A percentile compares a stretch with the other conserved stretches of the same genome.
Conservation (phyloP, 2,329 filamentous ascomycete genomes). For the Aureobasidium sp. region DNA sequence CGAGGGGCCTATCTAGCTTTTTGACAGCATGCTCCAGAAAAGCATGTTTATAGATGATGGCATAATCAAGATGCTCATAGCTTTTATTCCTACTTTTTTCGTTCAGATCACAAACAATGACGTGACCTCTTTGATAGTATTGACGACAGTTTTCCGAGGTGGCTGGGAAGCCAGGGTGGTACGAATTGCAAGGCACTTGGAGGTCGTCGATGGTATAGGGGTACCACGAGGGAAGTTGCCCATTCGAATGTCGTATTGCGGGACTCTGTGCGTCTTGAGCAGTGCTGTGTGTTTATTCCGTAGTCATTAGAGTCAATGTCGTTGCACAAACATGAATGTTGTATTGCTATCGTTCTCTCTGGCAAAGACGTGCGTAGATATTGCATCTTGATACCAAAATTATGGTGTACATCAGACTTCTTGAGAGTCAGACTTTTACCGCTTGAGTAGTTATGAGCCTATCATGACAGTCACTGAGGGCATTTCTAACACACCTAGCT, state of each 20-base stretch:
- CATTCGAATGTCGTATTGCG: not conserved
- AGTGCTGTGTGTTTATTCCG: not conserved
- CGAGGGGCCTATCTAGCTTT: not conserved
- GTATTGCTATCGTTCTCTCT: not conserved
- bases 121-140: not conserved
- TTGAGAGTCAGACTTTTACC: no score
- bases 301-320: no score
- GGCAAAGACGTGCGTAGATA: no score
- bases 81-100: not conserved
- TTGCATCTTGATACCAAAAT: no score
- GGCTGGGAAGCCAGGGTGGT: conserved; percentile 4
- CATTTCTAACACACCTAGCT: no score
- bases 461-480: no score
- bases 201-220: not conserved
- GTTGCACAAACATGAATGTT: not conserved
- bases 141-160: not conserved
- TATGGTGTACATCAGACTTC: no score
- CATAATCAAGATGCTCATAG: conserved; percentile 3
- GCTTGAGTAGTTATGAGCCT: no score
- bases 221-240: not conserved
- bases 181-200: not conserved
- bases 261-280: no score
- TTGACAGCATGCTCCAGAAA: conserved; percentile 1
- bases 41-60: conserved; percentile 1
- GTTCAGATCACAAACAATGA: not conserved